phyloP scores from a whole-genome alignment of 1,284 basidiomycete genomes.

The Ceratobasidium sp. region DNA sequence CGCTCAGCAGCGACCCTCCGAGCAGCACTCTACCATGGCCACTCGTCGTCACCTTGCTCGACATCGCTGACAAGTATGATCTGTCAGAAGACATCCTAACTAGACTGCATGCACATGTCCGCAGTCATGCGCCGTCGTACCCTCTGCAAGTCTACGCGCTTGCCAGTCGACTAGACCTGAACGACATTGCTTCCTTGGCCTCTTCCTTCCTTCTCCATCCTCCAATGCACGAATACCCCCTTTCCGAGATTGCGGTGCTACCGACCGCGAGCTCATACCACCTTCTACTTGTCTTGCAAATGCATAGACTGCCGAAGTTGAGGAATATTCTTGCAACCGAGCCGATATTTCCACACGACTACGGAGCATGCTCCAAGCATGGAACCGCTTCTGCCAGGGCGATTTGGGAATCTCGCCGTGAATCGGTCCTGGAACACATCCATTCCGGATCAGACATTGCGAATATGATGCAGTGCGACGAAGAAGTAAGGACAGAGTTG shows the following conservation, averaged over 20 bases:
- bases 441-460: conserved; percentile 20
- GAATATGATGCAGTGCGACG: conserved; percentile 24
- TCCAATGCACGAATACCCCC: conserved; percentile 20
- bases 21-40: conserved; percentile 19
- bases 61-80: conserved; percentile 39
- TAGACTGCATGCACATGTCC: conserved; percentile 32
- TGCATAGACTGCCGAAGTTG: conserved; percentile 25
- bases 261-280: conserved; percentile 37
- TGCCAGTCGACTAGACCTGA: conserved; percentile 17
- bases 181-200: conserved; percentile 28
- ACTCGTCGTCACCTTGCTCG: conserved; percentile 5
- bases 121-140: conserved; percentile 22
- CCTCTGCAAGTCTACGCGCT: conserved; percentile 39
- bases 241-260: conserved; percentile 25
- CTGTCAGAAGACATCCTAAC: conserved; percentile 23
- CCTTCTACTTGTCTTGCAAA: conserved; percentile 26
- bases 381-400: conserved; percentile 16
- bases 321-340: conserved; percentile 21
- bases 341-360: conserved; percentile 38
- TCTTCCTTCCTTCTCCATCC: conserved; percentile 28
- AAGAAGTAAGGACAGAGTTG: not conserved
- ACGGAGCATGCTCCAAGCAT: conserved; percentile 37
- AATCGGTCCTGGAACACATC: not conserved
- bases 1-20: conserved; percentile 5
- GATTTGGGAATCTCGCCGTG: conserved; percentile 8